Evolutionary conservation across 495 filamentous ascomycete genomes (phyloP).

Genomic region (Neurospora sublineolata): DNA sequence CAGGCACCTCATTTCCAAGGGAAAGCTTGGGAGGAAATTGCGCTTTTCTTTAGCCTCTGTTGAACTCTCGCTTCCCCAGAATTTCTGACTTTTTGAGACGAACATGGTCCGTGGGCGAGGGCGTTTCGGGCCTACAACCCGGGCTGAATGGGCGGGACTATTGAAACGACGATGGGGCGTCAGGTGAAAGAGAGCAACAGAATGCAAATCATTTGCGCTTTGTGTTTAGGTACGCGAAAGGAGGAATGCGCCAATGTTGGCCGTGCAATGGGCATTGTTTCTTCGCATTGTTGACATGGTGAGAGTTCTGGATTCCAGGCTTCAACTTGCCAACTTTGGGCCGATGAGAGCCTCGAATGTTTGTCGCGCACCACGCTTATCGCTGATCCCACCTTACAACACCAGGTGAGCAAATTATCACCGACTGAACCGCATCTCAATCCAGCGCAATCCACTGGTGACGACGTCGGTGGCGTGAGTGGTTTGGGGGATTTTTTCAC

Average conservation of each 20-base stretch:
- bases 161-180: background rate
- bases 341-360: background rate
- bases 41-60: background rate
- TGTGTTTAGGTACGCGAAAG: background rate
- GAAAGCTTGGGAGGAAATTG: background rate
- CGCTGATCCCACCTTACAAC: background rate
- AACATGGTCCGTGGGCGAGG: background rate
- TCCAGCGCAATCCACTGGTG: background rate
- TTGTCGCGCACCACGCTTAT: background rate
- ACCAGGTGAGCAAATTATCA: background rate
- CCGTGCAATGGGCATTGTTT: background rate
- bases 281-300: background rate
- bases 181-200: background rate
- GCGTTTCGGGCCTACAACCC: background rate
- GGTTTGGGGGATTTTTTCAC: background rate
- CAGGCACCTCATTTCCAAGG: background rate
- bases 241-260: background rate
- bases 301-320: background rate
- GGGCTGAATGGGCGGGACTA: background rate
- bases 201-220: background rate
- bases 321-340: background rate
- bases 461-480: background rate
- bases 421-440: background rate
- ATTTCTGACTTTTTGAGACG: background rate
- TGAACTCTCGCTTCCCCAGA: background rate